phyloP scores from a whole-genome alignment of 495 filamentous ascomycete genomes.

The Trichocladium uniseriatum region DNA sequence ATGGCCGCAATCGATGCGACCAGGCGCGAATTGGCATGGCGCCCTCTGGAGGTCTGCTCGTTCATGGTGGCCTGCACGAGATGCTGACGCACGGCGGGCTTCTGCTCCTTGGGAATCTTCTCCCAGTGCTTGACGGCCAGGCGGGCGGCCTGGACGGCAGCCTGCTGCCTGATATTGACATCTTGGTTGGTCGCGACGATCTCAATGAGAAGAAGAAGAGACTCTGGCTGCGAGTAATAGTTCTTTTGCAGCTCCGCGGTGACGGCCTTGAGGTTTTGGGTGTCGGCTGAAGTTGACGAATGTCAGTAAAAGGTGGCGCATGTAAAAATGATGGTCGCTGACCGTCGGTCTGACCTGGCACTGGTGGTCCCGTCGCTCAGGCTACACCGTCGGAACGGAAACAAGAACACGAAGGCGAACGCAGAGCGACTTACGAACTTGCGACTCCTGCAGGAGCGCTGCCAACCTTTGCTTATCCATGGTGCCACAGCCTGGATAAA shows the following conservation, averaged over 20 bases:
- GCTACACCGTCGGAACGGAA: neutral
- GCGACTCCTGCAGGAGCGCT: constrained; percentile 63
- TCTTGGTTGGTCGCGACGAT: constrained; percentile 67
- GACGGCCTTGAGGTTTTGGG: constrained; percentile 73
- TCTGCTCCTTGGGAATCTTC: constrained; percentile 47
- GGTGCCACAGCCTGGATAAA: constrained; percentile 5
- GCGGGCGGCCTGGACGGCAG: constrained; percentile 76
- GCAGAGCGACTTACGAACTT: constrained; percentile 52
- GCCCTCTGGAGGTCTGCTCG: constrained; percentile 62
- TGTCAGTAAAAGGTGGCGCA: neutral
- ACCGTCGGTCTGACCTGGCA: too few relatives aligned
- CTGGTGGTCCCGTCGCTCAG: too few relatives aligned
- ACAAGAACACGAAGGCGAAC: too few relatives aligned
- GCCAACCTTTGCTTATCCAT: constrained; percentile 72
- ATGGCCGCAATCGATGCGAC: constrained; percentile 78
- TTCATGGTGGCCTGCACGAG: constrained; percentile 72
- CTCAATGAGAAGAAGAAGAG: constrained; percentile 74
- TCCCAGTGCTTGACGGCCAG: constrained; percentile 84
- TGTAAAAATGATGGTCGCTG: neutral
- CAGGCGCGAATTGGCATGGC: constrained; percentile 80
- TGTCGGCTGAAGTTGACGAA: constrained; percentile 50
- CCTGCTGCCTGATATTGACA: constrained; percentile 68
- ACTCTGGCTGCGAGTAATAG: constrained; percentile 78
- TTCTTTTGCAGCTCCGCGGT: constrained; percentile 84
- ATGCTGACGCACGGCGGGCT: constrained; percentile 67